Base-by-base conservation (phyloP, 2,329 filamentous ascomycete genomes). In the Beauveria rudraprayagi region DNA sequence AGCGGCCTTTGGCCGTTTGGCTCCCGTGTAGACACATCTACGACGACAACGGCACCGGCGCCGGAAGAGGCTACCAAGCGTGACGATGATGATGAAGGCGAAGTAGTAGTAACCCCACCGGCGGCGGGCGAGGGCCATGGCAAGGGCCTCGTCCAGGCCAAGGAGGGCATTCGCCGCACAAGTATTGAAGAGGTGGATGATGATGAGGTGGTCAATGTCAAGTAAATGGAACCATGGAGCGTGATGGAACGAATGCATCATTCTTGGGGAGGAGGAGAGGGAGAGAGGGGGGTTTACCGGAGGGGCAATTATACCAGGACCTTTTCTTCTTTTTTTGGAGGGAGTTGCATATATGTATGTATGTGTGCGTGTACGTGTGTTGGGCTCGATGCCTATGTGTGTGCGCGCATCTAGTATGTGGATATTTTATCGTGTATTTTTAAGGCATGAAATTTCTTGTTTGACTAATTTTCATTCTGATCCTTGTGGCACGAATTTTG, bases 101-200 rank as follows among this genome's bases (percentile, higher is more conserved):
- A 71, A 40, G 61, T 62, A 22, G 56, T 62, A 4, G 56, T 62
- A 7, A 16, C 61, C 24, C n/a, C 56, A 5, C 41, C 50, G 17
- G 41, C 5, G 17, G 69, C 71, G 3, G 73, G 75, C 60, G 69
- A 70, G 30, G 67, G 65, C 19, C 65, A 67, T 43, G 62, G 44
- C 72, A 75, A 62, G 7, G 79, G 47, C 5, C 48, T 80, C 0
- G 75, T 82, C 6, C 78, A 82, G 67, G 81, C 81, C 8, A 77
- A 73, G 66, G 81, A 84, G 68, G 83, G 83, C 2, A 76, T 76
- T 65, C 73, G 78, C 59, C 73, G 83, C 65, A 84, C 80, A 41
- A 85, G 81, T 69, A 83, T 85, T 55, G 83, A 85, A 69, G 83
- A 85, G 61, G 82, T 81, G 43, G 80, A 81, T 14, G 78, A 81